Evolutionary conservation across 768 basidiomycete species (phyloP).

Genomic region (Austroboletus eburneus): DNA sequence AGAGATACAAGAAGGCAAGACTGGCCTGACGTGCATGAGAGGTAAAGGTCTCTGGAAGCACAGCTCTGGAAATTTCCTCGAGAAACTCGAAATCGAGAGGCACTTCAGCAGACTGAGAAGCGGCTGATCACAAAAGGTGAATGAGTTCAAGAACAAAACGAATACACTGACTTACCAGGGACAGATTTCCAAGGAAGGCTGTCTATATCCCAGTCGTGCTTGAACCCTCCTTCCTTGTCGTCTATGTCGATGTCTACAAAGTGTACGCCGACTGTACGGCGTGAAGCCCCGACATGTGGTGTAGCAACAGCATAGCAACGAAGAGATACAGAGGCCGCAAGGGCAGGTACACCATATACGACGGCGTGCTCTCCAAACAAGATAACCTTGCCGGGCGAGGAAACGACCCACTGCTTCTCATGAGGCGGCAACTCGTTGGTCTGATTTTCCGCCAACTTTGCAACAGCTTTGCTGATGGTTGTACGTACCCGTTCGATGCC

Average conservation of each 20-base stretch:
- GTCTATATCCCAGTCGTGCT: slow-evolving; percentile 76
- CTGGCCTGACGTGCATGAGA: slow-evolving; percentile 43
- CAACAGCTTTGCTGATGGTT: slow-evolving; percentile 61
- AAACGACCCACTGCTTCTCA: slow-evolving; percentile 75
- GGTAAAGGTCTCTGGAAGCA: slow-evolving; percentile 30
- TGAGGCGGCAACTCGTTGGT: slow-evolving; percentile 10
- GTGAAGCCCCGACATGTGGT: slow-evolving; percentile 56
- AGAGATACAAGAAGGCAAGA: slow-evolving; percentile 88
- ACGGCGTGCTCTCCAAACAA: slow-evolving; percentile 99
- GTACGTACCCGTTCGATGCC: slow-evolving; percentile 39
- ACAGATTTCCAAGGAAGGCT: slow-evolving; percentile 77
- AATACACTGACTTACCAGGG: slow-evolving; percentile 29
- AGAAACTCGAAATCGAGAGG: slow-evolving; percentile 71
- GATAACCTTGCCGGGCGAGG: slow-evolving; percentile 97
- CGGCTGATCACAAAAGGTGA: slow-evolving; percentile 4
- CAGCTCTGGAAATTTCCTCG: slow-evolving; percentile 56
- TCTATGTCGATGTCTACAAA: slow-evolving; percentile 65
- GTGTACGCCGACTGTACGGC: slow-evolving; percentile 52
- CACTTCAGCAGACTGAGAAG: slow-evolving; percentile 18
- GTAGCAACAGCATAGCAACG: slow-evolving; percentile 87
- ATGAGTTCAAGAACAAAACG: neutral
- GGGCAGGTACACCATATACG: slow-evolving; percentile 95
- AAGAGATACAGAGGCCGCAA: slow-evolving; percentile 93
- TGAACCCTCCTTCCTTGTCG: slow-evolving; percentile 42
- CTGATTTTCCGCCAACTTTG: slow-evolving; percentile 50